A percentile compares a stretch with the other conserved stretches of the same genome.
Conservation (phyloP, 1,284 basidiomycete species). For the Ganoderma lucidum region DNA sequence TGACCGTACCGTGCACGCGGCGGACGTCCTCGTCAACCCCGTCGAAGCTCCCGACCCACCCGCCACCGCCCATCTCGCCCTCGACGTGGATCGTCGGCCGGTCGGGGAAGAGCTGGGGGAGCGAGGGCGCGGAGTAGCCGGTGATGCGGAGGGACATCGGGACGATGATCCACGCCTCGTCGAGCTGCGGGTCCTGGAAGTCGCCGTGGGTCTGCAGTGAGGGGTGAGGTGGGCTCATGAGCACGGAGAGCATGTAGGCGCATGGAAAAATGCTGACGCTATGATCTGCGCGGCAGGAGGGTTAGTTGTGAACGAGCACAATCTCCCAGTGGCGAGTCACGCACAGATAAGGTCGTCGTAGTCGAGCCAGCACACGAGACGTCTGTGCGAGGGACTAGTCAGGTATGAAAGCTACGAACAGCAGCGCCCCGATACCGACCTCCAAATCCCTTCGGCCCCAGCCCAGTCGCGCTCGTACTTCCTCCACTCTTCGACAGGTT, state of each 20-base stretch:
- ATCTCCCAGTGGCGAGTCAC: slow-evolving; percentile 23
- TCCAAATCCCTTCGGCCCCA: slow-evolving; percentile 61
- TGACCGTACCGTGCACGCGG: slow-evolving; percentile 52
- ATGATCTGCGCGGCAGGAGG: slow-evolving; percentile 39
- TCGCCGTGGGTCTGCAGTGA: slow-evolving; percentile 34
- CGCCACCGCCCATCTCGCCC: slow-evolving; percentile 51
- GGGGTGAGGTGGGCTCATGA: not conserved
- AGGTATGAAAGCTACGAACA: too few species aligned
- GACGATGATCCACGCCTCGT: slow-evolving; percentile 62
- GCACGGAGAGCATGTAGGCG: not conserved
- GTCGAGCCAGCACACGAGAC: slow-evolving; percentile 66
- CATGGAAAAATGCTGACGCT: slow-evolving; percentile 42
- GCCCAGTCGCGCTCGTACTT: slow-evolving; percentile 66
- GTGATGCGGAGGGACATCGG: slow-evolving; percentile 56
- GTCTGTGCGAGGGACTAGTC: slow-evolving; percentile 41
- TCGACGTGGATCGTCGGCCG: slow-evolving; percentile 60
- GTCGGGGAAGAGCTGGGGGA: slow-evolving; percentile 40
- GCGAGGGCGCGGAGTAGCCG: slow-evolving; percentile 50
- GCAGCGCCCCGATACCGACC: too few species aligned
- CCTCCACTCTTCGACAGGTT: slow-evolving; percentile 21
- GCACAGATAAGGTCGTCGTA: slow-evolving; percentile 60
- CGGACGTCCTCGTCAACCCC: slow-evolving; percentile 37
- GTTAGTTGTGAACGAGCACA: not conserved
- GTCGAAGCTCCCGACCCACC: slow-evolving; percentile 38
- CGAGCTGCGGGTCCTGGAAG: slow-evolving; percentile 42